These are phyloP conservation scores for Cryptosporidium viatorum DNA, from an alignment of 169 alveolate genomes.

Conservation along the genomic window DNA sequence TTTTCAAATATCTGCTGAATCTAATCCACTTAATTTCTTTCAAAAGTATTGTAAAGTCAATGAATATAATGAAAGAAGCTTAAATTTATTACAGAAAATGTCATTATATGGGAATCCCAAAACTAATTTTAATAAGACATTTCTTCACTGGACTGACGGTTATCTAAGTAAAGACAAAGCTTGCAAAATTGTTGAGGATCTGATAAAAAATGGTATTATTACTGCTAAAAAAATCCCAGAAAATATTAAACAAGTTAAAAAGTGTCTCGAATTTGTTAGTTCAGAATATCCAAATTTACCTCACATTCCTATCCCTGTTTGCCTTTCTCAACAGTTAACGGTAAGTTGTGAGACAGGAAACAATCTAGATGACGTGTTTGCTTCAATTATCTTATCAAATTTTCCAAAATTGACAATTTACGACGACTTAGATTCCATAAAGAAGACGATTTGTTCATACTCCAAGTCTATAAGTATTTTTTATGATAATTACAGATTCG, in stretches of 20 bases:
- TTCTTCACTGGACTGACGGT: neutral
- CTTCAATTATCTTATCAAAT: neutral
- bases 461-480: slow-evolving; percentile 1
- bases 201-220: neutral
- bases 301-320: slow-evolving; percentile 35
- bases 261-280: slow-evolving; percentile 10
- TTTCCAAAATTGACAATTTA: neutral
- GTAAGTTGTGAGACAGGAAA: slow-evolving; percentile 14
- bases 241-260: neutral
- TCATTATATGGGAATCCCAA: neutral
- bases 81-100: neutral
- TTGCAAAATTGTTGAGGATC: slow-evolving; percentile 21
- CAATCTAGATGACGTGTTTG: neutral
- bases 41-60: neutral
- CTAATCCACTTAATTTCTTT: neutral
- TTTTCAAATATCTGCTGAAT: neutral
- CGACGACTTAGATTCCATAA: neutral
- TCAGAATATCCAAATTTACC: slow-evolving; percentile 1
- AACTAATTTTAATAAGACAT: neutral
- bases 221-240: neutral
- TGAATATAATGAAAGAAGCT: neutral
- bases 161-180: slow-evolving; percentile 11
- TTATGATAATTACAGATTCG: neutral
- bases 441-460: neutral
- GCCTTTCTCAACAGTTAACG: slow-evolving; percentile 10